Evolutionary conservation across 345 rosid genomes (phyloP), one percentile per base, ranked within the genome.

Genomic region (Boechera retrofracta): DNA sequence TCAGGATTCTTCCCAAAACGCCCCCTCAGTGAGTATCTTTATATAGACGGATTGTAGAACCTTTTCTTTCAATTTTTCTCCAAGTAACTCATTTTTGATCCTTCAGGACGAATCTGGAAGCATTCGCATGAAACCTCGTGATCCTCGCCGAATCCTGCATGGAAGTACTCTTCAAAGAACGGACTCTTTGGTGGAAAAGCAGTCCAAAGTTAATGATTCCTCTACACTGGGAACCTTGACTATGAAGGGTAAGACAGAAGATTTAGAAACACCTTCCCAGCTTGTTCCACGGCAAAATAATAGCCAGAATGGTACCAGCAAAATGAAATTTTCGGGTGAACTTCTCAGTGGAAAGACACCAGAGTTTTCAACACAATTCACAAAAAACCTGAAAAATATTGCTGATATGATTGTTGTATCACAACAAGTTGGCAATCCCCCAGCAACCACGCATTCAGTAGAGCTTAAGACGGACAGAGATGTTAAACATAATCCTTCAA

Each of bases 61-160:
- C 4, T 56, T 6, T 24, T 71, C 35, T 29, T 58, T 18, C 36
- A 21, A 4, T 13, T 49, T 62, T 28, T 7, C 39, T 72, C 31
- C n/a, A 71, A 42, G 3, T 63, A 77, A 70, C 72, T 64, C 49
- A 56, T 55, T 32, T 70, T 44, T 68, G 47, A 53, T 47, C 65
- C 31, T 69, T 67, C 85, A 92, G 98, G 96, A 89, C 56, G 93
- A 92, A 49, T 32, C 82, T 41, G 89, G 83, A 71, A 89, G 86
- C 82, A 83, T 89, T 61, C 88, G 94, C 62, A 93, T 95, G 99
- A 95, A 95, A 82, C 91, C 97, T 57, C 94, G 99, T 65, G 99
- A 95, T 73, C 99, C 99, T 77, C 96, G 99, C 18, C 98, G 99
- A 55, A 65, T 86, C 44, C 89, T 79, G 56, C 98, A 89, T 73